These are phyloP conservation scores for Asterochloris erici DNA, from an alignment of 139 green algal genomes.

Conservation along the genomic window DNA sequence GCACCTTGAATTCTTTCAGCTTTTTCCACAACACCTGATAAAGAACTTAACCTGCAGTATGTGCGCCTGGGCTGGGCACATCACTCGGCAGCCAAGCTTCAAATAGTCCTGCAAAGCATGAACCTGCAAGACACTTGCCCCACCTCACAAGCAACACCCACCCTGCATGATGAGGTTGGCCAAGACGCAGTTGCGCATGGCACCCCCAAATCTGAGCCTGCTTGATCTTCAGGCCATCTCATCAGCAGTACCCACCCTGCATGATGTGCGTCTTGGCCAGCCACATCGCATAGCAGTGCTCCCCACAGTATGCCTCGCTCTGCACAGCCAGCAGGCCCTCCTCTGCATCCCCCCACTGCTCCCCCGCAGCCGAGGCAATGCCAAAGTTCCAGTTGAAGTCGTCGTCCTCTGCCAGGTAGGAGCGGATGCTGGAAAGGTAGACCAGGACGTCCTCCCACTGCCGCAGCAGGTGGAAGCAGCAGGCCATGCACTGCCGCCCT, in stretches of 20 bases:
- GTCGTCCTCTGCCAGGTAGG: slow-evolving; percentile 59
- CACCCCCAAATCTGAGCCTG: neutral
- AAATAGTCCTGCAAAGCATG: no score
- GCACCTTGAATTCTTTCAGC: no score
- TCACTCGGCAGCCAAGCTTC: no score
- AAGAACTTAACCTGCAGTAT: no score
- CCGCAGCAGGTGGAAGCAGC: slow-evolving; percentile 77
- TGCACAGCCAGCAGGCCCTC: slow-evolving; percentile 60
- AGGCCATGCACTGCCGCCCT: slow-evolving; percentile 79
- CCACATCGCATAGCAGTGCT: slow-evolving; percentile 63
- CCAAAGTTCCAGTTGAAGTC: slow-evolving; percentile 89
- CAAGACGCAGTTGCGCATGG: no score
- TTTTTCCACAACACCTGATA: no score
- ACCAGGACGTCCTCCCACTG: slow-evolving; percentile 63
- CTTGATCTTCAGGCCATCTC: neutral
- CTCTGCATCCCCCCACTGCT: slow-evolving; percentile 72
- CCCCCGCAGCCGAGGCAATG: slow-evolving; percentile 56
- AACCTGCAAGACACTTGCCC: no score
- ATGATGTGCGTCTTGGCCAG: slow-evolving; percentile 72
- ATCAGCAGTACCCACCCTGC: neutral
- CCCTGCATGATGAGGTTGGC: no score
- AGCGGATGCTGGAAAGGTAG: slow-evolving; percentile 50
- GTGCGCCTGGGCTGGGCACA: no score
- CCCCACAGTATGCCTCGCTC: slow-evolving; percentile 57
- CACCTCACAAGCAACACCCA: no score